phyloP scores from a whole-genome alignment of 2,329 filamentous ascomycete genomes.

The Davidsoniella neocaledoniae region DNA sequence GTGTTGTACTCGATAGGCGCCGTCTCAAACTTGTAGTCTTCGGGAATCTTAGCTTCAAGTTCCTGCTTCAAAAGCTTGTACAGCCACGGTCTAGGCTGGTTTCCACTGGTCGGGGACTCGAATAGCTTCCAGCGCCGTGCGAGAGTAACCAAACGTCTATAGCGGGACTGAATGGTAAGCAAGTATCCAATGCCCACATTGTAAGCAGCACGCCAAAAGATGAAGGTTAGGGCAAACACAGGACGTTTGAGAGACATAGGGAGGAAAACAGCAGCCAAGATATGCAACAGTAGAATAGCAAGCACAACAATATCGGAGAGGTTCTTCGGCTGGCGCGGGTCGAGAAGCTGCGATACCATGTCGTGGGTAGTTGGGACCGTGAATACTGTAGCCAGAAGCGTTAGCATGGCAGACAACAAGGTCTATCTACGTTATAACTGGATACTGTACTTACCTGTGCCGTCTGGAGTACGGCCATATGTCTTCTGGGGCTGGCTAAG shows the following conservation, averaged over 20 bases:
- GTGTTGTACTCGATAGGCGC: constrained; percentile 98
- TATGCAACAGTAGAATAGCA: constrained; percentile 57
- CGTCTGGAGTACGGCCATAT: constrained; percentile 79
- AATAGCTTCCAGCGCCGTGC: constrained; percentile 75
- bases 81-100: constrained; percentile 66
- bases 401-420: not conserved
- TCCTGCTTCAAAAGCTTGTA: constrained; percentile 76
- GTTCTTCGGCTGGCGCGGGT: constrained; percentile 90
- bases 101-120: constrained; percentile 55
- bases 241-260: constrained; percentile 54
- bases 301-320: constrained; percentile 71
- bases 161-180: constrained; percentile 76
- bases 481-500: constrained; percentile 38
- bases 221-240: constrained; percentile 65
- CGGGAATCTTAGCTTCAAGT: constrained; percentile 83
- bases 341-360: constrained; percentile 95
- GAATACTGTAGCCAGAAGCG: constrained; percentile 47
- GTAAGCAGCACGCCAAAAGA: constrained; percentile 86
- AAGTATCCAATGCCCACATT: constrained; percentile 88
- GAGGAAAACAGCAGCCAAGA: constrained; percentile 56
- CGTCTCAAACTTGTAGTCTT: constrained; percentile 84
- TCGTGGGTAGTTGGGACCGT: constrained; percentile 92
- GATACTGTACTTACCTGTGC: constrained; percentile 51
- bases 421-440: not conserved
- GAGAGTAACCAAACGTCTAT: constrained; percentile 74